A percentile compares a stretch with the other conserved stretches of the same genome.
phyloP scores from a whole-genome alignment of 2,329 filamentous ascomycete genomes.

The Aspergillus glaucus region DNA sequence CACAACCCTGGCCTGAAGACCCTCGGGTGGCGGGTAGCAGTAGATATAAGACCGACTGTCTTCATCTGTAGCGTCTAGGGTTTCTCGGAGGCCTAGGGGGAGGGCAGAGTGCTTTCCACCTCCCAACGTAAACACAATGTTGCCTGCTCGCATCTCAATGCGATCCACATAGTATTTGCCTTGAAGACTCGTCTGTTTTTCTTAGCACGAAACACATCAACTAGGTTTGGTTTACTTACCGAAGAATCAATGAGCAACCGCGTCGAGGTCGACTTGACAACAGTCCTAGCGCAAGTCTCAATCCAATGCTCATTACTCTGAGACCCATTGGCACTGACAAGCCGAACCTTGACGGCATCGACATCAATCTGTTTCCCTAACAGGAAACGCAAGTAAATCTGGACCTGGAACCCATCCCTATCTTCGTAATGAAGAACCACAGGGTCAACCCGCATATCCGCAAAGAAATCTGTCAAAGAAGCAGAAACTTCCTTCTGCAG shows the following conservation, averaged over 20 bases:
- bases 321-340: slow-evolving; percentile 46
- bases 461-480: slow-evolving; percentile 68
- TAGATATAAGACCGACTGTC: slow-evolving; percentile 58
- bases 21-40: slow-evolving; percentile 64
- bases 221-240: slow-evolving; percentile 24
- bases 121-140: slow-evolving; percentile 33
- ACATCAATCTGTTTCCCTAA: slow-evolving; percentile 64
- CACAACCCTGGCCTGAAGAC: slow-evolving; percentile 62
- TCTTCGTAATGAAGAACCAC: slow-evolving; percentile 63
- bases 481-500: slow-evolving; percentile 59
- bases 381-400: slow-evolving; percentile 63
- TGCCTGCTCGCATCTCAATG: slow-evolving; percentile 51
- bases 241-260: slow-evolving; percentile 46
- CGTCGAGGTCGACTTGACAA: slow-evolving; percentile 52
- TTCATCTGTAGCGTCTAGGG: slow-evolving; percentile 23
- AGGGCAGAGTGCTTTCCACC: slow-evolving; percentile 22
- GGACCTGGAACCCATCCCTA: slow-evolving; percentile 68
- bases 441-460: slow-evolving; percentile 59
- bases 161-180: slow-evolving; percentile 72
- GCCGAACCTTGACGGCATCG: slow-evolving; percentile 57
- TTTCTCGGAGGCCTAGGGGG: slow-evolving; percentile 31
- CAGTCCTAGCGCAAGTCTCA: slow-evolving; percentile 42
- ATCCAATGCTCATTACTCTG: slow-evolving; percentile 63
- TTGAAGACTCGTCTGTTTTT: slow-evolving; percentile 38
- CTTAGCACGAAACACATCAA: background rate